These are phyloP conservation scores for Amaranthus hypochondriacus DNA, from an alignment of 148 eudicot genomes.

Conservation along the genomic window DNA sequence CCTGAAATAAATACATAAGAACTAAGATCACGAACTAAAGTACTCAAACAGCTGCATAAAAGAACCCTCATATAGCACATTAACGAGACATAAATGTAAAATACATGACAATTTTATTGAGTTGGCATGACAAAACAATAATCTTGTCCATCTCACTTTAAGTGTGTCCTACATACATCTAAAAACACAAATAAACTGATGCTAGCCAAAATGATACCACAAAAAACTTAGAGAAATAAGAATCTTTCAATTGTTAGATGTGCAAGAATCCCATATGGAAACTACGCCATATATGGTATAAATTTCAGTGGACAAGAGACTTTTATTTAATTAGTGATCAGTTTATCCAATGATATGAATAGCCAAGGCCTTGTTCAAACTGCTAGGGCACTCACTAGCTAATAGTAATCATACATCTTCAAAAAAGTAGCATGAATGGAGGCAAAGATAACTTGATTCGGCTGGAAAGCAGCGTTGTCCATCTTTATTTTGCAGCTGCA, in stretches of 20 bases:
- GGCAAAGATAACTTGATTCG: too few relatives aligned
- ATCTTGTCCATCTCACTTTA: neutral
- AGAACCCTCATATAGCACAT: neutral
- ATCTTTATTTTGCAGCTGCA: neutral
- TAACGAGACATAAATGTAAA: neutral
- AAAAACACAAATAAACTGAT: too few relatives aligned
- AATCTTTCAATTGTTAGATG: neutral
- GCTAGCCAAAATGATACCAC: too few relatives aligned
- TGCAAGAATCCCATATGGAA: neutral
- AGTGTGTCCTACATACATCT: too few relatives aligned
- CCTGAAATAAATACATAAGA: slow-evolving; percentile 32
- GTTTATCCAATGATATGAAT: neutral
- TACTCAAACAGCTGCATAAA: neutral
- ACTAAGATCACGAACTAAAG: neutral
- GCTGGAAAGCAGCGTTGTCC: neutral
- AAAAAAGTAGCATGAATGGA: too few relatives aligned
- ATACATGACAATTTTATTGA: neutral
- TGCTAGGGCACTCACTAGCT: too few relatives aligned
- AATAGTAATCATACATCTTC: too few relatives aligned
- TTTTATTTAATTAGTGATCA: neutral
- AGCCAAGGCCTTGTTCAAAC: too few relatives aligned
- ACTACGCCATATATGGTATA: neutral
- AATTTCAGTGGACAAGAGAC: neutral
- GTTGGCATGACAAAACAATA: neutral
- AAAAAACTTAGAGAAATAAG: neutral